A percentile compares a stretch with the other conserved stretches of the same genome.
Conservation (phyloP, 495 filamentous ascomycete species). For the Alectoria sarmentosa region DNA sequence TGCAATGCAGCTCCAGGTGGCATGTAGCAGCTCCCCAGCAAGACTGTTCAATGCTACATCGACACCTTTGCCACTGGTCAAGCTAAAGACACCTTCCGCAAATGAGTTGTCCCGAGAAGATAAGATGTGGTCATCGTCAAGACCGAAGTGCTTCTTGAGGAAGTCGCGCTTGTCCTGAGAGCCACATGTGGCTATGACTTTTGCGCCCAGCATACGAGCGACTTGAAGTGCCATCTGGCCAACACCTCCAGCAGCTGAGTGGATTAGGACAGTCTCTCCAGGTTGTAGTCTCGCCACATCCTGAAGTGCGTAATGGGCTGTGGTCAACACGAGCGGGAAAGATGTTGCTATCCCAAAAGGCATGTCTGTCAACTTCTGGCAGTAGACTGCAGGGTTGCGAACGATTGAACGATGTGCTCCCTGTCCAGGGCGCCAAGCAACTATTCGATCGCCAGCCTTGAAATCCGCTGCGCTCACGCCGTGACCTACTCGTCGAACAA, state of each 20-base stretch:
- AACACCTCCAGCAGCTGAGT: constrained; percentile 50
- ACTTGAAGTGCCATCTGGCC: constrained; percentile 57
- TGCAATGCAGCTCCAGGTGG: constrained; percentile 43
- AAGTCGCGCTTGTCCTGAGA: constrained; percentile 30
- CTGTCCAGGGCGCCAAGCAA: constrained; percentile 26
- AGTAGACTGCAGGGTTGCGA: constrained; percentile 24
- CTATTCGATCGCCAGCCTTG: constrained; percentile 24
- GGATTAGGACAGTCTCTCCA: constrained; percentile 53
- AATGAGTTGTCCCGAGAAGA: constrained; percentile 41
- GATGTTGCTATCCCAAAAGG: constrained; percentile 27
- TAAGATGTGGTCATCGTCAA: constrained; percentile 23
- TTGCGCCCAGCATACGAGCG: constrained; percentile 40
- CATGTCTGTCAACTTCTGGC: constrained; percentile 23
- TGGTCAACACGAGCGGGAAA: constrained; percentile 30
- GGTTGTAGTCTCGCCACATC: constrained; percentile 24
- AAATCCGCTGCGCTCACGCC: constrained; percentile 19
- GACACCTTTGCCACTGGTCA: constrained; percentile 45
- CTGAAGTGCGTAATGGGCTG: constrained; percentile 18
- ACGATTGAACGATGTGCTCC: constrained; percentile 27
- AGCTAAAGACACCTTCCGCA: constrained; percentile 37
- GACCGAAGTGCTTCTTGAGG: constrained; percentile 12
- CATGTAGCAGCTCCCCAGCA: constrained; percentile 34
- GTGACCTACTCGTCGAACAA: constrained; percentile 23
- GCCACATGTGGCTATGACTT: constrained; percentile 20
- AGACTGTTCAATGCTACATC: constrained; percentile 60